A percentile compares a stretch with the other conserved stretches of the same genome.
Conservation (phyloP, 2,329 filamentous ascomycete species). For the Colletotrichum sp. region DNA sequence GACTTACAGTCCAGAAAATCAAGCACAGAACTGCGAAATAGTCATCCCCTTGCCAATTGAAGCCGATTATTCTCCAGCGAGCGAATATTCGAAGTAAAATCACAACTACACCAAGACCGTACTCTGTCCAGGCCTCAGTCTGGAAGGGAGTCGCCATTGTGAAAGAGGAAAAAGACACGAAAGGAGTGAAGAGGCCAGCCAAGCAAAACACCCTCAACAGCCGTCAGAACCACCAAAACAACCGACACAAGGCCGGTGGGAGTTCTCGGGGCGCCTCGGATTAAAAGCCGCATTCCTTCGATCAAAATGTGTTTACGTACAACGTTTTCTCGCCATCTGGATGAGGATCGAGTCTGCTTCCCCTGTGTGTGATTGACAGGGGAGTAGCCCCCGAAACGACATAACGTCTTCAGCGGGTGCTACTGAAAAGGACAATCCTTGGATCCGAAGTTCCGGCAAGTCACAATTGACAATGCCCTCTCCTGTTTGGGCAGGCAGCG, state of each 20-base stretch:
- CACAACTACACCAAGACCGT: constrained; percentile 40
- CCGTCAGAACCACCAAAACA: background rate
- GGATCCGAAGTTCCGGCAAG: background rate
- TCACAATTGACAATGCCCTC: background rate
- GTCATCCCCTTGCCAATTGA: constrained; percentile 48
- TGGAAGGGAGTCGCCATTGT: constrained; percentile 44
- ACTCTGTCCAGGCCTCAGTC: constrained; percentile 48
- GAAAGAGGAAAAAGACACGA: background rate
- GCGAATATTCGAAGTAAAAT: constrained; percentile 43
- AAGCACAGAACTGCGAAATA: constrained; percentile 40
- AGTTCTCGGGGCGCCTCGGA: background rate
- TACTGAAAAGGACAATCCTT: background rate
- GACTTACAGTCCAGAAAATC: constrained; percentile 41
- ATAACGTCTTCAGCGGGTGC: background rate
- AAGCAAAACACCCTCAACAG: background rate
- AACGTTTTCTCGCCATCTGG: background rate
- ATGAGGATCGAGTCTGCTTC: background rate
- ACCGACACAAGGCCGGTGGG: background rate
- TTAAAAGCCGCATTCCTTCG: background rate
- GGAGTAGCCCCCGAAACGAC: background rate
- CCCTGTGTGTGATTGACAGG: background rate
- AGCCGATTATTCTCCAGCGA: constrained; percentile 40
- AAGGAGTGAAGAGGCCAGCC: background rate
- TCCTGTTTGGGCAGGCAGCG: background rate
- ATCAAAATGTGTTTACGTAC: background rate